Evolutionary conservation across 1,284 basidiomycete species (phyloP).

Genomic region (Gomphus bonarii): DNA sequence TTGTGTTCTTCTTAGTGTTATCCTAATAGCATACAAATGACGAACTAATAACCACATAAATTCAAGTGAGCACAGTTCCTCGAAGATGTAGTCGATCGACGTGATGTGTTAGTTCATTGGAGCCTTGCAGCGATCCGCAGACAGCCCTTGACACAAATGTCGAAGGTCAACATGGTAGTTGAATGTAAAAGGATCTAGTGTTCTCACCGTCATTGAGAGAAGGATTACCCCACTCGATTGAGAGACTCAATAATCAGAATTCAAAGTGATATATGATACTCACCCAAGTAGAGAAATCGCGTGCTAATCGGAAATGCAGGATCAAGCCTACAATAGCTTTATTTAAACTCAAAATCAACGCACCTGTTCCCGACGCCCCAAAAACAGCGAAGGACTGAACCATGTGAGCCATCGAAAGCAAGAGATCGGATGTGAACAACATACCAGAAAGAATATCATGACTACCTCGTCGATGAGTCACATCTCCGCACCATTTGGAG

Average conservation of each 20-base stretch:
- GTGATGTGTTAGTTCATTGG: background rate
- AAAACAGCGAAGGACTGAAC: background rate
- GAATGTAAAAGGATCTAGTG: background rate
- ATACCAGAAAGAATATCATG: background rate
- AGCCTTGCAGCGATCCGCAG: slow-evolving; percentile 2
- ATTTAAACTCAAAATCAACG: background rate
- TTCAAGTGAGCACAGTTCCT: background rate
- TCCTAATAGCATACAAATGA: background rate
- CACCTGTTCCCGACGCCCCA: background rate
- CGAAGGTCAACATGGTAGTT: background rate
- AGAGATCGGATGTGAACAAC: background rate
- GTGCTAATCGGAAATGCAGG: background rate
- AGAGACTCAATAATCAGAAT: background rate
- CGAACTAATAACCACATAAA: background rate
- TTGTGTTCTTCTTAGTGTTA: too few relatives aligned
- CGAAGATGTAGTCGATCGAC: background rate
- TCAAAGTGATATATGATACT: background rate
- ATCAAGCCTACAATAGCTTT: background rate
- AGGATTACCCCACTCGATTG: background rate
- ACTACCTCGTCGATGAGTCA: background rate
- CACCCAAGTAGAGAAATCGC: slow-evolving; percentile 1
- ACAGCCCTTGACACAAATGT: background rate
- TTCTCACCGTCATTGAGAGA: background rate
- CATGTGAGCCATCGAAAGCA: background rate
- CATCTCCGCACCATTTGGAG: background rate